Evolutionary conservation across 1,284 basidiomycete genomes (phyloP), one percentile per base, ranked within the genome.

Genomic region (Moesziomyces globuligerus): DNA sequence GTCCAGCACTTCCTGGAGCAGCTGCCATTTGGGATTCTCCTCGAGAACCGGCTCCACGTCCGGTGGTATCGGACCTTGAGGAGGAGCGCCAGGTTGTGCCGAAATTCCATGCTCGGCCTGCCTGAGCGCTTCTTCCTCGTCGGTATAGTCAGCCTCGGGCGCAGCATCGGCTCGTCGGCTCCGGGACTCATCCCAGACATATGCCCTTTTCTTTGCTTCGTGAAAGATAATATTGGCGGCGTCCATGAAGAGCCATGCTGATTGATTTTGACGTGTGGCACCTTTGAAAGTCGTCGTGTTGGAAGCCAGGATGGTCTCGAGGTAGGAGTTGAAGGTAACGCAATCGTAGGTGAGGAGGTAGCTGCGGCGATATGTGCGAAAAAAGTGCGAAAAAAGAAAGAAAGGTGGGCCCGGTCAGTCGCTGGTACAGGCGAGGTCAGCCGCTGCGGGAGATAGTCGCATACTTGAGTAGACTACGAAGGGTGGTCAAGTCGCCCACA

Each of bases 1-100:
- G 65, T 93, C 87, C 45, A 99, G 81, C 0, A 96, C 87, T 13
- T 94, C 91, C 0, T 89, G 88, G 4, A 99, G 84, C 4, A 97
- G 83, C 48, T 87, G 87, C 95, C 96, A 98, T 80, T 99, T 99
- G 0, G 95, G 95, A 37, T 92, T 87, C 80, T 97, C 94, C 82
- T 98, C 95, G 18, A 98, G 85, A 0, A 94, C 88, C 0, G 92
- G 91, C 38, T 92, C 89, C 78, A 96, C 90, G 0, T 89, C 90
- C 9, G 88, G 86, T 0, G 93, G 91, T 17, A 58, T 39, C 23
- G 49, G 47, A 4, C 61, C 54, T 11, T 18, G 41, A 23, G 32
- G 34, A 23, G 21, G 23, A 43, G 24, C 41, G 9, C 4, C 32
- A 21, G 42, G n/a, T 7, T 20, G 23, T 1, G 43, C 13, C 17